phyloP scores from a whole-genome alignment of 257 asterid species.

The Schizonepeta tenuifolia region DNA sequence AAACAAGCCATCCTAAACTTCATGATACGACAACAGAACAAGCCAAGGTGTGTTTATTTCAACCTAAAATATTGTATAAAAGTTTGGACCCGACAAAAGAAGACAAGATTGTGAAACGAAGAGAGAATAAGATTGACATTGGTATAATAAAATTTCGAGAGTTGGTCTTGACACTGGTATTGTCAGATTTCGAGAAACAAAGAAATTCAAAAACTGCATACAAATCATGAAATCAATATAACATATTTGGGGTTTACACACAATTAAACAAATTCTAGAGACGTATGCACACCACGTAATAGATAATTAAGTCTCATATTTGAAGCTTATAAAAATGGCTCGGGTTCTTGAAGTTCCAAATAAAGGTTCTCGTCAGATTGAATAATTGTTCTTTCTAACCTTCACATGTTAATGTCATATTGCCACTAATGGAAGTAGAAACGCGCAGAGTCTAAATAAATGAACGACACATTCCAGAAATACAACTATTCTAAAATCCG shows the following conservation, averaged over 20 bases:
- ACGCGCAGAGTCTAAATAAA: background rate
- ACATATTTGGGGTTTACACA: background rate
- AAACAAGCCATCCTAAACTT: constrained; percentile 13
- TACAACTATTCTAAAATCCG: background rate
- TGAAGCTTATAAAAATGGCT: constrained; percentile 1
- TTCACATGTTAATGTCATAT: background rate
- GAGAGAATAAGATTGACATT: background rate
- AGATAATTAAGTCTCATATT: background rate
- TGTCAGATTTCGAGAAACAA: too few relatives aligned
- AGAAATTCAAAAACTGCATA: constrained; percentile 4
- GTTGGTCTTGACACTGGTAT: too few relatives aligned
- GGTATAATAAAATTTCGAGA: too few relatives aligned
- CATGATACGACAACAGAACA: background rate
- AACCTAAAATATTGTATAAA: background rate
- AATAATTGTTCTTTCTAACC: background rate
- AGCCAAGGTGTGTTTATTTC: background rate
- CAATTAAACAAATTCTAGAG: background rate
- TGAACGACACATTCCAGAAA: background rate
- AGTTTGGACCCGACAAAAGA: background rate
- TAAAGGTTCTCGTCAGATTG: background rate
- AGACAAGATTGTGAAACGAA: background rate
- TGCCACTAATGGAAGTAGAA: constrained; percentile 12
- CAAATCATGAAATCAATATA: background rate
- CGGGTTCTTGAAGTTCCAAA: constrained; percentile 8
- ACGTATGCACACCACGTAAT: background rate